Base-by-base conservation (phyloP, 2,329 filamentous ascomycete species). In the Epichloe baconii region DNA sequence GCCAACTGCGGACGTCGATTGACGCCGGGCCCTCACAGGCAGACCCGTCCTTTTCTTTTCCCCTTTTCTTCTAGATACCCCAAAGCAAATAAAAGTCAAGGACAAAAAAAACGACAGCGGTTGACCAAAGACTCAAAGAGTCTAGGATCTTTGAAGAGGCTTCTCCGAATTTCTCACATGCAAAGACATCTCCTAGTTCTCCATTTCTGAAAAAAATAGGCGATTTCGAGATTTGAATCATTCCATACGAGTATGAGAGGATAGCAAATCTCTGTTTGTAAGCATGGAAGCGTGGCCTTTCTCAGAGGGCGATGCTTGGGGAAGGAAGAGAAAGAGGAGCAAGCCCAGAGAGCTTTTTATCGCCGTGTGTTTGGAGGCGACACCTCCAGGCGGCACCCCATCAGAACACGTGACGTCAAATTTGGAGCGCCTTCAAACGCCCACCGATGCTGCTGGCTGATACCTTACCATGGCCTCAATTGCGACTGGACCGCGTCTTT, bases 141-240 rank as follows among this genome's bases (percentile, higher is more conserved):
- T 12, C 35, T 38, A 5, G 4, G 40, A 17, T 26, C 17, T 41
- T 21, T 53, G 55, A 55, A 55, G 52, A 57, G 56, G 56, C 48
- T 58, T 55, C 56, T 58, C 56, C 56, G 56, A 58, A 58, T 58
- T 58, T 58, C 56, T 58, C 56, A 52, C 56, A 58, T 58, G 56
- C 56, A 49, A 54, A 21, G 6, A 14, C 7, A 31, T 31, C 15
- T 37, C 31, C 41, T 12, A 14, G 2, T 45, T n/a, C 12, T 44
- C 38, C 40, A 48, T 48, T 43, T 26, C 38, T 42, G 46, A n/a
- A 17, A 23, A 4, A 34, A 35, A n/a, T 6, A 4, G 15, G 35
- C 10, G 12, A 31, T 10, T 34, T 10, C 14, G 26, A 49, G 37
- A 47, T 43, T 41, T 44, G 8, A 14, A 19, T n/a, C 17, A 12